Evolutionary conservation across 495 filamentous ascomycete genomes (phyloP).

Genomic region (Rostrohypoxylon terebratum): DNA sequence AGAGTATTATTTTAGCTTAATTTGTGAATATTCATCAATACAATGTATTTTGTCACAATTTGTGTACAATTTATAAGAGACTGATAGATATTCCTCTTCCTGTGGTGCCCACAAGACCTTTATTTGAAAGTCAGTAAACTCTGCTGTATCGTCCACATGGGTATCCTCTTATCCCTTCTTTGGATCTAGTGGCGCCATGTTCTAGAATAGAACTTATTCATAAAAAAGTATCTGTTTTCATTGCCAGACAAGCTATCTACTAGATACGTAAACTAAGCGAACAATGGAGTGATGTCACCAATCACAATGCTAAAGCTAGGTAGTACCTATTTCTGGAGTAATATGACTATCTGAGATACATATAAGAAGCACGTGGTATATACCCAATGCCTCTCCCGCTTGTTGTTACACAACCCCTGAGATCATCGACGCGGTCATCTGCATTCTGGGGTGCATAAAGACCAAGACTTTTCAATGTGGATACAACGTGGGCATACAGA

Average conservation of each 20-base stretch:
- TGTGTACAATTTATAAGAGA: too few relatives aligned
- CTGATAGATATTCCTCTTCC: too few relatives aligned
- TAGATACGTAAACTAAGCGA: too few relatives aligned
- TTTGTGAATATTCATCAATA: background rate
- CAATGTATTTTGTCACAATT: background rate
- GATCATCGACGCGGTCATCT: background rate
- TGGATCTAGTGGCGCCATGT: too few relatives aligned
- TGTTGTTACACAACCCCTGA: constrained; percentile 6
- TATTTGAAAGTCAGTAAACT: too few relatives aligned
- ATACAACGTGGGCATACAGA: too few relatives aligned
- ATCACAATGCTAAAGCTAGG: background rate
- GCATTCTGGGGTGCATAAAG: constrained; percentile 11
- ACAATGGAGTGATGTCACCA: background rate
- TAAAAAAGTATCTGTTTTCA: too few relatives aligned
- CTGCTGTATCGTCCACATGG: too few relatives aligned
- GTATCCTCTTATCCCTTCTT: too few relatives aligned
- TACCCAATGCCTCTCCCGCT: background rate
- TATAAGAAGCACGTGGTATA: background rate
- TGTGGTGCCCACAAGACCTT: too few relatives aligned
- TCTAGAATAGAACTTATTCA: too few relatives aligned
- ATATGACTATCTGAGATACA: background rate
- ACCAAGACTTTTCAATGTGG: background rate
- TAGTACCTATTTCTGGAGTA: background rate
- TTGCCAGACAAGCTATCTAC: too few relatives aligned
- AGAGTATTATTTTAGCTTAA: background rate